These are phyloP conservation scores for Atkinsonella hypoxylon DNA, from an alignment of 2,329 filamentous ascomycete species.

Conservation along the genomic window DNA sequence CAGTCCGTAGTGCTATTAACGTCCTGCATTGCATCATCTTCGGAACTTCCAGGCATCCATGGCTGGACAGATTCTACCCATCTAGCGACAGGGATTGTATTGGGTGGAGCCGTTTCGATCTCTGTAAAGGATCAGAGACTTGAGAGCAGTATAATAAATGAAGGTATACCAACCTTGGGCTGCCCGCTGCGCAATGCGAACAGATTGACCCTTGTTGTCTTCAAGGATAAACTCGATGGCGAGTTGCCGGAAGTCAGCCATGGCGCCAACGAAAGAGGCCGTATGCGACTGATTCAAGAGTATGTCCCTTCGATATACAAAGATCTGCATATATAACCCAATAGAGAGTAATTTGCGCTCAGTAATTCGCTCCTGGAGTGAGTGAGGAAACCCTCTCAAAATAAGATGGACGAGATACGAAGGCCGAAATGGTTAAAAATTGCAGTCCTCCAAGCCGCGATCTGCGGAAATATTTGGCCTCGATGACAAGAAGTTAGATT, in stretches of 20 bases:
- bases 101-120: constrained; percentile 31
- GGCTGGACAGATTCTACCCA: constrained; percentile 44
- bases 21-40: constrained; percentile 24
- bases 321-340: neutral
- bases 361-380: neutral
- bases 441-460: too few relatives aligned
- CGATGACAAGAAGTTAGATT: too few relatives aligned
- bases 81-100: constrained; percentile 35
- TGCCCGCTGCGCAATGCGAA: constrained; percentile 31
- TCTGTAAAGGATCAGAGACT: constrained; percentile 19
- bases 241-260: constrained; percentile 40
- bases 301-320: neutral
- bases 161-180: constrained; percentile 24
- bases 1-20: constrained; percentile 34
- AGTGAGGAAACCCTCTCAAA: neutral
- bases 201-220: constrained; percentile 31
- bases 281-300: neutral
- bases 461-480: too few relatives aligned
- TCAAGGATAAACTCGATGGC: constrained; percentile 43
- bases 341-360: neutral
- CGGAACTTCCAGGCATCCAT: constrained; percentile 37
- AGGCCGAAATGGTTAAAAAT: too few relatives aligned
- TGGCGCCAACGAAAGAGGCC: constrained; percentile 12
- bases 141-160: neutral
- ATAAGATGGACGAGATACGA: neutral